Conservation (phyloP, 2,329 filamentous ascomycete species). For the Calonectria hawksworthii region DNA sequence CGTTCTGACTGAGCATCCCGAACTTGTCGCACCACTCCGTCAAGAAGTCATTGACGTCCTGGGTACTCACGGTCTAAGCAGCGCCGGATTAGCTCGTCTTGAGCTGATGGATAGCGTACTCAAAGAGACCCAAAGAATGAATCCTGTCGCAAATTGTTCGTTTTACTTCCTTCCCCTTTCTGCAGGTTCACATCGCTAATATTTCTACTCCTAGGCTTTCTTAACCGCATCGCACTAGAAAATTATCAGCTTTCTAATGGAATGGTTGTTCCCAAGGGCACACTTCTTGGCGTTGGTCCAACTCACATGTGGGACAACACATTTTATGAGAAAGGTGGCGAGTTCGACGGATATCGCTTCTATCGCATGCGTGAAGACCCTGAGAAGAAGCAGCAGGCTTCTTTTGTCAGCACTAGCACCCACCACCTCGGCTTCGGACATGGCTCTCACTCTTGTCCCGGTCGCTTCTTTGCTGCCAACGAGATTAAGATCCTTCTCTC, state of each 20-base stretch:
- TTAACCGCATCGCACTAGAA: not conserved
- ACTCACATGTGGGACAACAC: constrained; percentile 7
- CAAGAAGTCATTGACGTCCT: not conserved
- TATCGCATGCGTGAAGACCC: not conserved
- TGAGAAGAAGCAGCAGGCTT: not conserved
- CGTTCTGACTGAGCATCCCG: not conserved
- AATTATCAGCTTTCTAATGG: not conserved
- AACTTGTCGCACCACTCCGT: not conserved
- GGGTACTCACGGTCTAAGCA: not conserved
- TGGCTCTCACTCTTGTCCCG: not conserved
- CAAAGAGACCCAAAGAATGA: not conserved
- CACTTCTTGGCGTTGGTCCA: not conserved
- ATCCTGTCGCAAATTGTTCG: not conserved
- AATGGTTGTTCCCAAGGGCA: not conserved
- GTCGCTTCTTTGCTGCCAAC: not conserved
- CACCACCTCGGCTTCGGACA: not conserved
- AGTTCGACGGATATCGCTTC: not conserved
- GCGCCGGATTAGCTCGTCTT: not conserved
- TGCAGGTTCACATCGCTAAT: not conserved
- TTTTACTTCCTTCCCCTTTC: not conserved
- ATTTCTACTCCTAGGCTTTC: not conserved
- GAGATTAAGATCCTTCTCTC: not conserved
- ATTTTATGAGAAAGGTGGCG: not conserved
- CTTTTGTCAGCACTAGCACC: not conserved
- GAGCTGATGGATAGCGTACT: constrained; percentile 8